Evolutionary conservation across 495 filamentous ascomycete species (phyloP), one percentile per base, ranked within the genome.

Genomic region (Pyrenula massariospora): DNA sequence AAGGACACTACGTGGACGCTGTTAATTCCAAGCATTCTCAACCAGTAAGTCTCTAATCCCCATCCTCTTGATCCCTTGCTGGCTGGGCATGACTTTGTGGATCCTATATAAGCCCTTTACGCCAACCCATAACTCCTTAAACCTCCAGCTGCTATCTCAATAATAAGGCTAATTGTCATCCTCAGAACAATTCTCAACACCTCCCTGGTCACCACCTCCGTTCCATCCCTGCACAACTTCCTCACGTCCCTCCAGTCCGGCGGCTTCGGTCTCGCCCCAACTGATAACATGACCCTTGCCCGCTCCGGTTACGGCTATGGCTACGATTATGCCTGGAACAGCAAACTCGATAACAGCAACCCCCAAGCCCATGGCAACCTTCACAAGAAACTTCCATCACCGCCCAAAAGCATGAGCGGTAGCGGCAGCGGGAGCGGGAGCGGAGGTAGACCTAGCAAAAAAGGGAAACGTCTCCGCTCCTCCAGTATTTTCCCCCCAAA

Each of bases 1-100:
- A 52, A 54, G 2, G 62, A 68, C 52, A 25, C 56, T 19, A 59
- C 62, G 15, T 68, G 66, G 66, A 21, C 47, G 62, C 55, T 20
- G 53, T 21, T 31, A 5, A 42, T 42, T 15, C 31, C 31, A 42
- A 42, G 31, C 31, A 15, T 42, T 42, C 31, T 42, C 31, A 42
- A 42, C 31, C 31, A 42, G 31, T 42, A 42, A 42, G 31, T 42
- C 31, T 42, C 31, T 15, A 42, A 5, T 15, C 31, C 31, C 31
- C n/a, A n/a, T n/a, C n/a, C n/a, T n/a, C n/a, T n/a, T n/a, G n/a
- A n/a, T n/a, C n/a, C n/a, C n/a, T n/a, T n/a, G n/a, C n/a, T n/a
- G n/a, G n/a, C n/a, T n/a, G n/a, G n/a, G n/a, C n/a, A n/a, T n/a
- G n/a, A n/a, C n/a, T 42, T 42, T 15, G 31, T 42, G 31, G 31